Base-by-base conservation (phyloP, 1,284 basidiomycete genomes). In the Trichosporon faecale region DNA sequence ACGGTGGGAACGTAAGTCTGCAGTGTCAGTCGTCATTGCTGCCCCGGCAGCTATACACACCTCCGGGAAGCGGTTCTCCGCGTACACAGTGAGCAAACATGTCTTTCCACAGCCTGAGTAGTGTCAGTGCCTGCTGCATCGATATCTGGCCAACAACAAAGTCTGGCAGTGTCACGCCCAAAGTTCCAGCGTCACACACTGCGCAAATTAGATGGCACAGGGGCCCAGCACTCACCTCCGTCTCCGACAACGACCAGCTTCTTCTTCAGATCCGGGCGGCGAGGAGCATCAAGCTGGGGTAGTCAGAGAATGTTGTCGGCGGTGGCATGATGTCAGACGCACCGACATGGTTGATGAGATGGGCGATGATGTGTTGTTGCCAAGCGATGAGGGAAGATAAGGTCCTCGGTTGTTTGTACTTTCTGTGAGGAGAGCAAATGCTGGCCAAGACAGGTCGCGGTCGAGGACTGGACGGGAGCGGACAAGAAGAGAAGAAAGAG, bases 1-100 rank as follows among this genome's bases (percentile, higher is more conserved):
- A 99, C 95, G 23, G 95, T 99, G 27, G 96, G 95, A 73, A 98
- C 92, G 84, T 98, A 98, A 70, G 93, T 90, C 94, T 97, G 83
- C 63, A 11, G 1, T 18, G 66, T 65, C 61, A 64, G 57, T 33
- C 31, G 65, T n/a, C n/a, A 46, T 68, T 29, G 1, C 18, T 2
- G 49, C 25, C 33, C 3, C 9, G 5, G 66, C 57, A 67, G 66
- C 64, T 52, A 71, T 71, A 44, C 46, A 6, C 21, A 96, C 95
- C 89, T 97, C 95, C 65, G 97, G 96, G 84, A 99, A 99, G 64
- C 95, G 90, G 81, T 97, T 96, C 86, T 98, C 93, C 12, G 95
- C 94, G 82, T 98, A 99, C 64, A 82, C 78, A 67, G 80, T 80
- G 77, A 84, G 77, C 76, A 79, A 75, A 79, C 88, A 87, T 40